These are phyloP conservation scores for Coemansia sp. DNA, from an alignment of 192 early-diverging fungal genomes.

Conservation along the genomic window DNA sequence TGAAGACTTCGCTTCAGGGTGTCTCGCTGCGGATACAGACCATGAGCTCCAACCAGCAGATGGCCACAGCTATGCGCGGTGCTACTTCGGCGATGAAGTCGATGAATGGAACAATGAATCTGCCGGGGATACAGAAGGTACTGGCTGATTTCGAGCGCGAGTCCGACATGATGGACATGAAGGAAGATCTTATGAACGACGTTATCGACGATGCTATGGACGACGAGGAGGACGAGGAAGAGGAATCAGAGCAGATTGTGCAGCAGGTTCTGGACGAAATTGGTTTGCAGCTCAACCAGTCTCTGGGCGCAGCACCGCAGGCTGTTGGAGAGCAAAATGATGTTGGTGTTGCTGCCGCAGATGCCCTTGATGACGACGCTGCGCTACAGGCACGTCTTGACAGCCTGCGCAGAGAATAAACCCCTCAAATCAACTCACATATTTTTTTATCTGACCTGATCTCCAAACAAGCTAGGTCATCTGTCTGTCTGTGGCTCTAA, in stretches of 20 bases:
- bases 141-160: slow-evolving; percentile 98
- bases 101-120: slow-evolving; percentile 94
- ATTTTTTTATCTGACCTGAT: neutral
- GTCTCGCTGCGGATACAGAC: slow-evolving; percentile 77
- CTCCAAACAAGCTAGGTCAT: no score
- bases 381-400: slow-evolving; percentile 87
- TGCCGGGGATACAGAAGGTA: slow-evolving; percentile 90
- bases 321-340: slow-evolving; percentile 56
- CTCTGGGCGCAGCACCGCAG: slow-evolving; percentile 54
- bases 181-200: slow-evolving; percentile 98
- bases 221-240: slow-evolving; percentile 82
- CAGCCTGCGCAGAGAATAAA: slow-evolving; percentile 82
- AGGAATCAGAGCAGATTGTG: slow-evolving; percentile 86
- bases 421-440: neutral
- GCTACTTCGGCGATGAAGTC: slow-evolving; percentile 93
- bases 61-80: slow-evolving; percentile 93
- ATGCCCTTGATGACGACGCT: slow-evolving; percentile 59
- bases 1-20: slow-evolving; percentile 92
- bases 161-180: slow-evolving; percentile 97
- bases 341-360: slow-evolving; percentile 34
- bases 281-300: slow-evolving; percentile 67
- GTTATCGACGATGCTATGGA: slow-evolving; percentile 97
- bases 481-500: no score
- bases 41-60: slow-evolving; percentile 90
- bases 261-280: slow-evolving; percentile 95